Evolutionary conservation across 768 basidiomycete species (phyloP), one percentile per base, ranked within the genome.

Genomic region (Phylloporus sp.): DNA sequence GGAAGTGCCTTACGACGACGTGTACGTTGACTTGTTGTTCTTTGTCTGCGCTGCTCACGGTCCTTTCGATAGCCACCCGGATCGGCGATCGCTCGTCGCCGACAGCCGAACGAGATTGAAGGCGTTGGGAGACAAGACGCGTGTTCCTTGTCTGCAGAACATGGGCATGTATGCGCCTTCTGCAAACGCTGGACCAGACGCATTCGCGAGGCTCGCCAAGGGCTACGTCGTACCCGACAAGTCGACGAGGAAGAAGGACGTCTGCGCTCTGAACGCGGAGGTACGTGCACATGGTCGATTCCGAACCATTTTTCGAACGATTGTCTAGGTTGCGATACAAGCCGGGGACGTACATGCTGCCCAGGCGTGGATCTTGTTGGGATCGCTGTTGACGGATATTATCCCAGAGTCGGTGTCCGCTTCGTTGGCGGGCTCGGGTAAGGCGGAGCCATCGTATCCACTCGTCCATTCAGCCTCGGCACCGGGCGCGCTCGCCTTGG

Each of bases 1-100:
- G 73, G 86, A 90, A 55, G 61, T 83, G 3, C 90, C 90, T 3
- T 91, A 86, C 49, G 90, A 92, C 52, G 90, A 92, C 56, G 56
- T 83, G 89, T 89, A 57, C 43, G 81, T 67, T 14, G 11, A n/a
- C 14, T 10, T 24, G 17, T 7, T 34, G 48, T 21, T 32, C 18
- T 28, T 15, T 27, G 21, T 3, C 13, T 31, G n/a, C 8, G 15
- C 17, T 38, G 4, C 18, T 56, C 42, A 53, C 34, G 23, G 14
- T 6, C 11, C 37, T 41, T n/a, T 36, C 28, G 29, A 28, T 42
- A 80, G 76, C 44, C 62, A 61, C 42, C 74, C 74, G 5, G 66
- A 67, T 21, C 54, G 53, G 22, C 54, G 59, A 4, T 44, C 48
- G 37, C 44, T 57, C 28, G 37, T 49, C 39, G 49, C 24, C 38